phyloP scores from a whole-genome alignment of 2,329 filamentous ascomycete species.

The Moelleriella libera region DNA sequence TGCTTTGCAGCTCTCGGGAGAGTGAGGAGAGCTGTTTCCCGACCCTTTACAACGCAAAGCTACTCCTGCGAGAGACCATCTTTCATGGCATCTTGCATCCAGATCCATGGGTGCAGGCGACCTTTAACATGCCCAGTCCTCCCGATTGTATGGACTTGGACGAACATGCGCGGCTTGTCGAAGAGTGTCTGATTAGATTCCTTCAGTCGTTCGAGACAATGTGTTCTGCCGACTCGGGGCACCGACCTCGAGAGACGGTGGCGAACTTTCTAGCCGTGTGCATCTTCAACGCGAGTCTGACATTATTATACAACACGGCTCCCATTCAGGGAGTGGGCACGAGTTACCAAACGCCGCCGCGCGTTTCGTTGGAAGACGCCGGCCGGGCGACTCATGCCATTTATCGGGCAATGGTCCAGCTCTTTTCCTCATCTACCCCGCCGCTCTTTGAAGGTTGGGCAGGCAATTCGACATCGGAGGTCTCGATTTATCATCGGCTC shows the following conservation, averaged over 20 bases:
- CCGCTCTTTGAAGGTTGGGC: constrained; percentile 29
- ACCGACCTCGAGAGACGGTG: constrained; percentile 30
- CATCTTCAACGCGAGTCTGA: constrained; percentile 42
- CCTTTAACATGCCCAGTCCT: constrained; percentile 8
- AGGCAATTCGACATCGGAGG: constrained; percentile 25
- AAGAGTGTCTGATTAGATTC: constrained; percentile 36
- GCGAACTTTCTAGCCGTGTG: constrained; percentile 40
- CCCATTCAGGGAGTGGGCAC: neutral
- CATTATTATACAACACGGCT: constrained; percentile 32
- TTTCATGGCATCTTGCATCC: constrained; percentile 39
- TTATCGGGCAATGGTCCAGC: constrained; percentile 24
- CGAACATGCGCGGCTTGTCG: constrained; percentile 31
- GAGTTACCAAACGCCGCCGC: neutral
- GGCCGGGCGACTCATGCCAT: constrained; percentile 3
- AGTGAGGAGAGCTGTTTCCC: constrained; percentile 34
- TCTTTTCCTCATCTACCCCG: constrained; percentile 29
- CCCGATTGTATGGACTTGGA: constrained; percentile 30
- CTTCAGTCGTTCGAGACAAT: constrained; percentile 33
- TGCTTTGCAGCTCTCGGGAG: constrained; percentile 31
- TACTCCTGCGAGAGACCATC: constrained; percentile 38
- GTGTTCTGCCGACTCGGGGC: constrained; percentile 20
- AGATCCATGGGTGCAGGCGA: constrained; percentile 25
- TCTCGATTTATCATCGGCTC: constrained; percentile 23
- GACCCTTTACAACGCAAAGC: constrained; percentile 36
- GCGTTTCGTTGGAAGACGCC: neutral